Evolutionary conservation across 257 asterid species (phyloP).

Genomic region (Rubia yunnanensis): DNA sequence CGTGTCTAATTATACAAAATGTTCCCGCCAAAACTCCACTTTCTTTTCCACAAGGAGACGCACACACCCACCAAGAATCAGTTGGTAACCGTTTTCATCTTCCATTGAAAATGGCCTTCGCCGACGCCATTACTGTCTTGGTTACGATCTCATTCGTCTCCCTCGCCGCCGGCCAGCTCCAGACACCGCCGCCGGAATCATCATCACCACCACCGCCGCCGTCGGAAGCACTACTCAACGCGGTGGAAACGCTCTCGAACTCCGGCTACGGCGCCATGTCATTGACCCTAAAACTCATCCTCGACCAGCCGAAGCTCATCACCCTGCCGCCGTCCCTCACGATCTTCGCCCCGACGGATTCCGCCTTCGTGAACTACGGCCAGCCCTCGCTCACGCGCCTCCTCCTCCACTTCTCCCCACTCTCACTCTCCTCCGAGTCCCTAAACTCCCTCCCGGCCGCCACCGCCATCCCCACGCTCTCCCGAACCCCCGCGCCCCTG

Average conservation of each 20-base stretch:
- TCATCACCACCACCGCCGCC: conserved; percentile 19
- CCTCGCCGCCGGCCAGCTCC: conserved; percentile 19
- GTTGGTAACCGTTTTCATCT: background rate
- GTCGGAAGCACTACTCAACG: conserved; percentile 39
- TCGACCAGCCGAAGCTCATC: conserved; percentile 15
- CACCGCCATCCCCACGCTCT: conserved; percentile 50
- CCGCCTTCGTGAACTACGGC: conserved; percentile 41
- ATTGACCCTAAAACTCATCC: conserved; percentile 48
- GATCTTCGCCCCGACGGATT: conserved; percentile 69
- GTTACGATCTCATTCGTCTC: conserved; percentile 17
- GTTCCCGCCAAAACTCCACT: conserved; percentile 8
- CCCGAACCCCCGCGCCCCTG: conserved; percentile 42
- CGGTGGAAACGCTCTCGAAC: conserved; percentile 59
- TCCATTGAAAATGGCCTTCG: conserved; percentile 32
- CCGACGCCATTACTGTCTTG: conserved; percentile 11
- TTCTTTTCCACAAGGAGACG: background rate
- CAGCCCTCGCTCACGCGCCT: conserved; percentile 63
- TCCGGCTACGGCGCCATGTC: conserved; percentile 71
- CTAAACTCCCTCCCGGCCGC: conserved; percentile 56
- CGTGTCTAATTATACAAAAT: background rate
- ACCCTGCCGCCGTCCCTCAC: conserved; percentile 29
- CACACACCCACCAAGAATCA: background rate
- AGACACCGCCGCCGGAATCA: conserved; percentile 13
- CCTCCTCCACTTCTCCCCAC: conserved; percentile 70
- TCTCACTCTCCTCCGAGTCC: conserved; percentile 45